Evolutionary conservation across 192 early-diverging fungal species (phyloP), one percentile per base, ranked within the genome.

Genomic region (Linnemannia zychae): DNA sequence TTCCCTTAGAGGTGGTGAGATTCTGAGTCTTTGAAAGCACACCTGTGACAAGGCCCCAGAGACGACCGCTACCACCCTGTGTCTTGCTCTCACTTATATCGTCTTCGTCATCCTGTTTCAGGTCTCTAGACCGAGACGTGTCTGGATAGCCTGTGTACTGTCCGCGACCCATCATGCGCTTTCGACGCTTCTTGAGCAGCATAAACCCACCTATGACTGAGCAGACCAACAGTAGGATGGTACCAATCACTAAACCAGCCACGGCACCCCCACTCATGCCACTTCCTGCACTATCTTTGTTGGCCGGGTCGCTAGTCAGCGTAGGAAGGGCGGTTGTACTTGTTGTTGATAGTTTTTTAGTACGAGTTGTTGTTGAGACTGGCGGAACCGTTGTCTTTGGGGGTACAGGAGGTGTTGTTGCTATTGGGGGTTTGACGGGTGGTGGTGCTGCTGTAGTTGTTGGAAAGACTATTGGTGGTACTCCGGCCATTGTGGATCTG

Each of bases 251-350:
- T 4, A 83, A 65, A 7, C 81, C 81, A 5, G 81, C 81, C 1
- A 83, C 60, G 11, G 81, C 81, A 31, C 81, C 81, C 0, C 81
- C 81, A 50, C 67, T 75, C 65, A 83, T 68, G 7, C 81, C 67
- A 20, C 67, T 47, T 48, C 4, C 40, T 31, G 65, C 2, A 11
- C 22, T 7, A 6, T 44, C 12, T 44, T 47, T 63, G 57, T 31
- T 72, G 48, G 6, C 17, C 31, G 71, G 1, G 74, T 44, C 72
- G 36, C 49, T 34, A 46, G 49, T 22, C 7, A 22, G 0, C 36
- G 72, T 7, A 34, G 46, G 31, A 9, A 46, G 33, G 7, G 33
- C 7, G 36, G 71, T 4, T 44, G 36, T 22, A 7, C 31, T 50
- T 24, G 33, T 9, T 2, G 69, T 17, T 44, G n/a, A 7, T 13